These are phyloP conservation scores for Lentinula boryana DNA, from an alignment of 768 basidiomycete genomes.

Conservation along the genomic window DNA sequence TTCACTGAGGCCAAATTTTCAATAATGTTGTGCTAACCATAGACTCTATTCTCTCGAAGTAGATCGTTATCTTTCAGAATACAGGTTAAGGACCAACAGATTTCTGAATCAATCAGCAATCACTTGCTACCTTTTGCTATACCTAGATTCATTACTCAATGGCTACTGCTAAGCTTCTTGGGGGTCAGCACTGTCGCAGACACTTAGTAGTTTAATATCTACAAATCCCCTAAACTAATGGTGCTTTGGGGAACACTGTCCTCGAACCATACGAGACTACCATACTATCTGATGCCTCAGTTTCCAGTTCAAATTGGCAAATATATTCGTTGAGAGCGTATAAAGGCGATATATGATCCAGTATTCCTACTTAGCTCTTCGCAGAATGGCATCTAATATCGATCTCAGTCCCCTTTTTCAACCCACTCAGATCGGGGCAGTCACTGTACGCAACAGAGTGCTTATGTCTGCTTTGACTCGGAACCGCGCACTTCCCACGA, in stretches of 20 bases:
- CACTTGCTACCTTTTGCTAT: no score
- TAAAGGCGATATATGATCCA: background rate
- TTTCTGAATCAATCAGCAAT: no score
- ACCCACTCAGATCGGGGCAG: conserved; percentile 25
- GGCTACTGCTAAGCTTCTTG: no score
- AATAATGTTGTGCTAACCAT: no score
- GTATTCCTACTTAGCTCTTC: background rate
- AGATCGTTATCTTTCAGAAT: no score
- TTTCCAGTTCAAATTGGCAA: background rate
- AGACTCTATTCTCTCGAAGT: no score
- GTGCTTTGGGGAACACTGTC: background rate
- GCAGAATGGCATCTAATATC: background rate
- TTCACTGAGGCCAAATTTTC: no score
- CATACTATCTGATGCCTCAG: background rate
- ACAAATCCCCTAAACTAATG: no score
- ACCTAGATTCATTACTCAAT: no score
- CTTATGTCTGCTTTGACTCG: conserved; percentile 31
- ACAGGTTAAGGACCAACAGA: no score
- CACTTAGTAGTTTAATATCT: no score
- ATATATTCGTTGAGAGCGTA: background rate
- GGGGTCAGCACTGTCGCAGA: no score
- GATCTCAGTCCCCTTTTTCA: conserved; percentile 14
- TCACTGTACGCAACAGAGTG: conserved; percentile 25
- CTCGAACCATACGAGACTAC: background rate
- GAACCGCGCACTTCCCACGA: conserved; percentile 23